These are phyloP conservation scores for Glycine latifolia DNA, from an alignment of 306 rosid genomes.

Conservation along the genomic window DNA sequence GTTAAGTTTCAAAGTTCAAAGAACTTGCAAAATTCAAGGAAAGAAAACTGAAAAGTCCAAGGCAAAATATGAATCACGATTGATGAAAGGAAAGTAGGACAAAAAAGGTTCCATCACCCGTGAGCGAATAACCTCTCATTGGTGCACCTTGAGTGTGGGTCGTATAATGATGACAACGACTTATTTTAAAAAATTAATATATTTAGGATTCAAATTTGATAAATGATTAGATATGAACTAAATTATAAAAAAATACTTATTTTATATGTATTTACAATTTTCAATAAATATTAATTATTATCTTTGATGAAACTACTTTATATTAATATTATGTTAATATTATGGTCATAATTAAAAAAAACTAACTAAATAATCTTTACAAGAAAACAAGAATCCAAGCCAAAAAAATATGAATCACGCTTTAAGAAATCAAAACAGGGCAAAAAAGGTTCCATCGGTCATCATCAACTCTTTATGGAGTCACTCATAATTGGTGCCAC, in stretches of 20 bases:
- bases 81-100: not conserved
- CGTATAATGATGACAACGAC: not conserved
- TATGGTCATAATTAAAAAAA: too few relatives aligned
- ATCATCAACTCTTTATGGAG: not conserved
- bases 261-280: too few relatives aligned
- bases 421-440: not conserved
- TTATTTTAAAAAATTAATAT: too few relatives aligned
- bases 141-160: not conserved
- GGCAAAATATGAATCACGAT: not conserved
- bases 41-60: not conserved
- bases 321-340: too few relatives aligned
- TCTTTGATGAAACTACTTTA: too few relatives aligned
- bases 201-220: too few relatives aligned
- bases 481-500: not conserved
- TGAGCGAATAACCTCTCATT: not conserved
- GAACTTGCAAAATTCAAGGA: not conserved
- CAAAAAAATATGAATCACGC: constrained; percentile 4
- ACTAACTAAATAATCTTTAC: not conserved
- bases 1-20: not conserved
- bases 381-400: not conserved
- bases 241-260: too few relatives aligned
- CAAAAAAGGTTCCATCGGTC: not conserved
- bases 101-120: not conserved
- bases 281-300: too few relatives aligned
- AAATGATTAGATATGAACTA: too few relatives aligned